phyloP scores from a whole-genome alignment of 2,329 filamentous ascomycete species.

The Calcarisporium arbuscula region DNA sequence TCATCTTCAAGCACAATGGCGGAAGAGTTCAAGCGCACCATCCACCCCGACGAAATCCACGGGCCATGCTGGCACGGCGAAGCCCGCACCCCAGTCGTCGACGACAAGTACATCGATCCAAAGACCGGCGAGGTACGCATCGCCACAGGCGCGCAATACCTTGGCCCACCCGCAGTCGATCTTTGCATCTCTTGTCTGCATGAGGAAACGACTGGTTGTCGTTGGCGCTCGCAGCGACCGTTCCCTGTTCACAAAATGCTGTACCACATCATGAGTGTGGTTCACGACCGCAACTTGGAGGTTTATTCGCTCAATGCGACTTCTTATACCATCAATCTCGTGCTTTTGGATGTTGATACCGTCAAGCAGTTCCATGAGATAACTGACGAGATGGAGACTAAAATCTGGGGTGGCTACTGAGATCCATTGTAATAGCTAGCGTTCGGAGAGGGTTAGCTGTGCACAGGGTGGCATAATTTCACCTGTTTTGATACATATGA shows the following conservation, averaged over 20 bases:
- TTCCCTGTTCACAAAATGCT: slow-evolving; percentile 9
- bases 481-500: too few relatives aligned
- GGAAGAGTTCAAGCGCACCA: too few relatives aligned
- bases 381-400: slow-evolving; percentile 13
- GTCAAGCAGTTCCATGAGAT: too few relatives aligned
- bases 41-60: slow-evolving; percentile 8
- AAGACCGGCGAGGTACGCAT: slow-evolving; percentile 9
- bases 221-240: slow-evolving; percentile 5
- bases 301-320: slow-evolving; percentile 11
- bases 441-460: too few relatives aligned
- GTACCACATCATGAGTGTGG: slow-evolving; percentile 10
- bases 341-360: slow-evolving; percentile 4
- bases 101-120: slow-evolving; percentile 11
- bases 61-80: slow-evolving; percentile 8
- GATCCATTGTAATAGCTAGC: too few relatives aligned
- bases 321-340: slow-evolving; percentile 9
- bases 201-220: background rate
- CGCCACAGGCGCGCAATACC: slow-evolving; percentile 1
- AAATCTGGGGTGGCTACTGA: too few relatives aligned
- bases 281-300: slow-evolving; percentile 6
- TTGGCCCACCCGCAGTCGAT: slow-evolving; percentile 10
- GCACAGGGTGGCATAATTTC: too few relatives aligned
- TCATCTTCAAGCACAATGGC: too few relatives aligned
- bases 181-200: slow-evolving; percentile 8
- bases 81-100: slow-evolving; percentile 7